Percentiles rank a stretch among this genome's conserved stretches.
Conservation (phyloP, 345 rosid genomes). For the Eucalyptus erythrocorys region DNA sequence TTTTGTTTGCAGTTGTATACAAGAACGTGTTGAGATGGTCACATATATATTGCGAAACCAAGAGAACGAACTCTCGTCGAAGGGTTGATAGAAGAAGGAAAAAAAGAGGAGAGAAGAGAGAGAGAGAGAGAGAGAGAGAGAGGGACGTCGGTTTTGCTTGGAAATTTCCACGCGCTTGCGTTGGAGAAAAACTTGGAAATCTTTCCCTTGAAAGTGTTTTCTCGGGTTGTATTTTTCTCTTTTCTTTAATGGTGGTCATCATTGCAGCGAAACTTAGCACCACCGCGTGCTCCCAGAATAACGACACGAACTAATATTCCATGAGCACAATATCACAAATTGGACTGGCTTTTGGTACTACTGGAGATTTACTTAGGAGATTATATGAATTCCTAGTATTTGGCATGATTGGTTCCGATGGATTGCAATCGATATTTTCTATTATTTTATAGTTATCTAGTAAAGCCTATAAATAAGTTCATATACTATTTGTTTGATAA, state of each 20-base stretch:
- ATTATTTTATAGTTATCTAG: neutral
- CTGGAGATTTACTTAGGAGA: neutral
- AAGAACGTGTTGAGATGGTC: neutral
- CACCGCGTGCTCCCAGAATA: neutral
- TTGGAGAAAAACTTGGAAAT: neutral
- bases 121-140: neutral
- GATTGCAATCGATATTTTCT: no score
- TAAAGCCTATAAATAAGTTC: no score
- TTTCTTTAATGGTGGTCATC: neutral
- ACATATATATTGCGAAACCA: neutral
- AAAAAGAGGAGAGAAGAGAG: neutral
- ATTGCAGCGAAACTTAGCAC: neutral
- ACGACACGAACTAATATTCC: neutral
- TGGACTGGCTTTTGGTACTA: neutral
- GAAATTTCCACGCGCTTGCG: neutral
- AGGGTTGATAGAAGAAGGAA: neutral
- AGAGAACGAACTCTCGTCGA: neutral
- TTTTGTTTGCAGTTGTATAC: neutral
- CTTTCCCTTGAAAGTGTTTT: neutral
- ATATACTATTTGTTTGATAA: no score
- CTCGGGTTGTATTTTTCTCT: neutral
- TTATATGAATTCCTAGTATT: no score
- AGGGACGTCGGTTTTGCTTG: neutral
- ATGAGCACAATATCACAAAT: neutral
- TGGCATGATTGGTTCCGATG: neutral